Conservation (phyloP, 1,284 basidiomycete genomes). For the Rhodotorula sp. region DNA sequence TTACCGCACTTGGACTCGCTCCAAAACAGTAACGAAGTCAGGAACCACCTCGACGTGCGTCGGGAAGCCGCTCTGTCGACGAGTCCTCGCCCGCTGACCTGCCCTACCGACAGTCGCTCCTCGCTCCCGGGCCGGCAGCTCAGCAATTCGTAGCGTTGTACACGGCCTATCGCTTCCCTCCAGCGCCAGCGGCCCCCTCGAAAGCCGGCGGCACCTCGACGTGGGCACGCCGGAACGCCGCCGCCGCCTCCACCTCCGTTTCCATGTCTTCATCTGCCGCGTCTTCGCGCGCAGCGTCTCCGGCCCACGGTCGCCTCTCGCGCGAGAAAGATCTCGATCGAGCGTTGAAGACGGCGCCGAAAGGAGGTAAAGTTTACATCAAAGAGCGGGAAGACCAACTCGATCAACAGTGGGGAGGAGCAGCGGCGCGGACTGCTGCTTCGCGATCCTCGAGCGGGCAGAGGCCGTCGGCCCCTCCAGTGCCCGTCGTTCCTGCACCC, state of each 20-base stretch:
- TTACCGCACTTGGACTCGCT: conserved; percentile 21
- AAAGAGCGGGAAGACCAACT: conserved; percentile 10
- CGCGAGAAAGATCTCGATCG: conserved; percentile 3
- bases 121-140: conserved; percentile 45
- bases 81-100: background rate
- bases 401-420: conserved; percentile 6
- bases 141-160: conserved; percentile 48
- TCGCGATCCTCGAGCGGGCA: background rate
- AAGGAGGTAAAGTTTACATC: conserved; percentile 9
- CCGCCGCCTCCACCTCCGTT: background rate
- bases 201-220: conserved; percentile 5
- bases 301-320: background rate
- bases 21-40: background rate
- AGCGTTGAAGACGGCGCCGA: conserved; percentile 3
- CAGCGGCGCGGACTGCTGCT: background rate
- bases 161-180: conserved; percentile 36
- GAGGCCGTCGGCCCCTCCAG: background rate
- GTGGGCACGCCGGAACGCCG: conserved; percentile 6
- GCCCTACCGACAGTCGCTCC: conserved; percentile 45
- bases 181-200: background rate
- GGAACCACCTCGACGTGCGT: conserved; percentile 21
- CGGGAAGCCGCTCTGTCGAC: background rate
- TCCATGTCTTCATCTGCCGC: background rate
- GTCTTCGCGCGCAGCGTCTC: background rate
- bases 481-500: background rate